Evolutionary conservation across 1,284 basidiomycete species (phyloP), one percentile per base, ranked within the genome.

Genomic region (Tetrapyrgos nigripes): DNA sequence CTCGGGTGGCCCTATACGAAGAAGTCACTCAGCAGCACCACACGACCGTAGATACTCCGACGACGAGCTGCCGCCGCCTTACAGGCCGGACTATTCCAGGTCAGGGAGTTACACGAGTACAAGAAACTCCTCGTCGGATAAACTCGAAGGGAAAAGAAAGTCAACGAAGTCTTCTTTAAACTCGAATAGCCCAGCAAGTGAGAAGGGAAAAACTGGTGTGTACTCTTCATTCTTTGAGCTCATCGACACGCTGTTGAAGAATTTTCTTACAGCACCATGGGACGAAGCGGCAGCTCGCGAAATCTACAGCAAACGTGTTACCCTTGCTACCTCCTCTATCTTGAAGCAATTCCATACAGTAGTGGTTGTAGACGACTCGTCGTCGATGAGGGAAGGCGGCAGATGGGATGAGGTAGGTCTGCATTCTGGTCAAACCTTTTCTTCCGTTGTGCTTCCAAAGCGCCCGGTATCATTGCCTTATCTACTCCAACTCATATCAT

Each of bases 311-410:
- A 40, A n/a, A 40, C 37, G 17, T 40, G 37, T 40, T 40, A 4
- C 37, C 8, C 37, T 9, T 40, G 37, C 37, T 8, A 40, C 37
- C 5, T 40, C 37, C 4, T 40, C 37, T 17, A 40, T 40, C 37
- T 17, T 40, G 37, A 62, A 63, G 50, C 64, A 68, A 47, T 82
- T 77, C 61, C 72, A 82, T 48, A 81, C 76, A 2, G 73, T 79
- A 1, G 71, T 81, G 45, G 55, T 80, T 24, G 68, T 82, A 14
- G 80, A 82, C 60, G 81, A 83, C 58, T 82, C 80, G 2, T 68
- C 69, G 17, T 81, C 79, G 3, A 83, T 83, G 82, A 63, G 61
- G 17, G 37, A 40, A 4, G 75, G 73, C 4, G 57, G 58, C 8
- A 62, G 70, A 26, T 83, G 80, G 80, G 21, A 14, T 17, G 61